Conservation (phyloP, 805 yeast genomes). For the Scheffersomyces lignosus region DNA sequence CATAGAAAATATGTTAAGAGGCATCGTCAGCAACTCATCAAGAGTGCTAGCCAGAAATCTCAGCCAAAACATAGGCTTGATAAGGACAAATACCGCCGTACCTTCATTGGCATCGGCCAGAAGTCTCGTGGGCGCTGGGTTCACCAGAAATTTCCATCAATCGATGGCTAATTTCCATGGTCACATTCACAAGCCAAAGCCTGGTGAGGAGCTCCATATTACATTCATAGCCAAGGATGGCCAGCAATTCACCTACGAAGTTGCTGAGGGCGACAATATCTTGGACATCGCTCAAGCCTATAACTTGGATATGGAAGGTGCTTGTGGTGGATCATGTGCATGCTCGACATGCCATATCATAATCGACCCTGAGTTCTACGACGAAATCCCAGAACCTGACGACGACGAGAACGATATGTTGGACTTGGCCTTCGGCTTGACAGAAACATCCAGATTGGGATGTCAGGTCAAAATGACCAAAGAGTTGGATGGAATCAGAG, state of each 20-base stretch:
- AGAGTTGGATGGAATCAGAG: slow-evolving; percentile 89
- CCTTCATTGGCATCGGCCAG: too few relatives aligned
- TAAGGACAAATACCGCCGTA: not conserved
- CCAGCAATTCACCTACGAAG: slow-evolving; percentile 75
- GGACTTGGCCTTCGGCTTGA: slow-evolving; percentile 94
- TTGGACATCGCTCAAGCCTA: slow-evolving; percentile 94
- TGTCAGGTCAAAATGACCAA: slow-evolving; percentile 90
- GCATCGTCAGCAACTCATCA: not conserved
- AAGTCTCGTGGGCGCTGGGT: too few relatives aligned
- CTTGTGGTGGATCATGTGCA: slow-evolving; percentile 99
- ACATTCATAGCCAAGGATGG: slow-evolving; percentile 95
- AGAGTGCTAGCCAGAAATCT: not conserved
- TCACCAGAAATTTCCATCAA: slow-evolving; percentile 20
- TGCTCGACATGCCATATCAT: slow-evolving; percentile 97
- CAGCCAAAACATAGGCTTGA: not conserved
- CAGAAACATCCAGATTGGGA: slow-evolving; percentile 94
- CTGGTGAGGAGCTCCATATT: slow-evolving; percentile 82
- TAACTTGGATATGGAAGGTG: slow-evolving; percentile 94
- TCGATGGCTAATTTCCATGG: slow-evolving; percentile 55
- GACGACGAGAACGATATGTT: slow-evolving; percentile 99
- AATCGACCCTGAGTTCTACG: slow-evolving; percentile 93
- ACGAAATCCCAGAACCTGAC: slow-evolving; percentile 87
- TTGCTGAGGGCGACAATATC: slow-evolving; percentile 86
- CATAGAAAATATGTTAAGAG: not conserved
- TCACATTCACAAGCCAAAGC: slow-evolving; percentile 84